phyloP scores from a whole-genome alignment of 2,329 filamentous ascomycete genomes.

The Colletotrichum sp. region DNA sequence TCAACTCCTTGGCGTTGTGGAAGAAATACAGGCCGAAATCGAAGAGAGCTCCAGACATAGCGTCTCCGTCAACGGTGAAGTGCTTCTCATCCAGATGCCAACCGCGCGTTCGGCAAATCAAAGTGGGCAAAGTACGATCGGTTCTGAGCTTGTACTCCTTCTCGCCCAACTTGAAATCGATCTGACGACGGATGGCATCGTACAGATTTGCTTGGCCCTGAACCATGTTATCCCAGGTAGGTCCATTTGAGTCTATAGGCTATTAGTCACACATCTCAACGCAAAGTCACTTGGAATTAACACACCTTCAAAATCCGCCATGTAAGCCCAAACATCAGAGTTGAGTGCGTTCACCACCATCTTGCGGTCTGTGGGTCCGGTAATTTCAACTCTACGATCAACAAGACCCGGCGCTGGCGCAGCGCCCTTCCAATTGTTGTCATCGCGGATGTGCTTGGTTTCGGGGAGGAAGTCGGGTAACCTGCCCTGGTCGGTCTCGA shows the following conservation, averaged over 20 bases:
- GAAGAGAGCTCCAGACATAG: slow-evolving; percentile 84
- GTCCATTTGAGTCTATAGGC: slow-evolving; percentile 72
- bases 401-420: slow-evolving; percentile 83
- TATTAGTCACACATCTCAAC: background rate
- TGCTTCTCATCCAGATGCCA: slow-evolving; percentile 96
- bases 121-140: slow-evolving; percentile 76
- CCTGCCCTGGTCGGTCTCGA: slow-evolving; percentile 81
- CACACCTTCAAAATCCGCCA: slow-evolving; percentile 80
- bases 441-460: slow-evolving; percentile 87
- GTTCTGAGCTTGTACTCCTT: slow-evolving; percentile 93
- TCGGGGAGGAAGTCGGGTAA: slow-evolving; percentile 88
- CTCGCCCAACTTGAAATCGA: slow-evolving; percentile 86
- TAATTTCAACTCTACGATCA: slow-evolving; percentile 88
- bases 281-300: background rate
- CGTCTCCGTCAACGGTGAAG: slow-evolving; percentile 85
- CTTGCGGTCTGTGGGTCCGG: slow-evolving; percentile 87
- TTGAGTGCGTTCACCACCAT: slow-evolving; percentile 95
- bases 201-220: slow-evolving; percentile 91
- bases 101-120: slow-evolving; percentile 85
- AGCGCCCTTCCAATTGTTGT: slow-evolving; percentile 85
- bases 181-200: slow-evolving; percentile 82
- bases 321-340: slow-evolving; percentile 90
- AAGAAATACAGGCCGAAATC: slow-evolving; percentile 95
- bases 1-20: slow-evolving; percentile 85
- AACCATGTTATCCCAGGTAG: slow-evolving; percentile 95